Percentiles rank a stretch among this genome's conserved stretches.
phyloP scores from a whole-genome alignment of 2,329 filamentous ascomycete species.

The Paradendryphiella salina region DNA sequence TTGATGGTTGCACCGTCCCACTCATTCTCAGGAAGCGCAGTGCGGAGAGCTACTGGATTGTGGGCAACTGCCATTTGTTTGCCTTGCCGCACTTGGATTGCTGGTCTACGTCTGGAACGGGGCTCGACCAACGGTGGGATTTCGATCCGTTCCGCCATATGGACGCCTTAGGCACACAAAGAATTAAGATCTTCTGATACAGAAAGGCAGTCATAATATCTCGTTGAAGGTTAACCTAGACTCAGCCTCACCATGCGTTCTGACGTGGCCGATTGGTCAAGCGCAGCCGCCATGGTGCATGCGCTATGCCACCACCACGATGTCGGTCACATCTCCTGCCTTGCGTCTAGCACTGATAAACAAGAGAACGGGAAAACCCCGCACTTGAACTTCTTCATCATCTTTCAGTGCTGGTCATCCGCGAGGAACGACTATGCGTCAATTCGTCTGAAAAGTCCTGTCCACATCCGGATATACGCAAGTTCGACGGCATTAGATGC shows the following conservation, averaged over 20 bases:
- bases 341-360: background rate
- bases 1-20: slow-evolving; percentile 13
- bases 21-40: slow-evolving; percentile 9
- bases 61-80: slow-evolving; percentile 15
- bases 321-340: background rate
- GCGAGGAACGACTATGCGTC: background rate
- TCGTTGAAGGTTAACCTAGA: background rate
- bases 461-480: slow-evolving; percentile 16
- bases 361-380: no score
- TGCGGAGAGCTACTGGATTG: slow-evolving; percentile 4
- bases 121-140: slow-evolving; percentile 12
- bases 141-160: slow-evolving; percentile 19
- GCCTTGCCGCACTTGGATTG: slow-evolving; percentile 16
- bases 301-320: background rate
- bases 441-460: slow-evolving; percentile 1
- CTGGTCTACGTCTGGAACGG: slow-evolving; percentile 11
- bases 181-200: slow-evolving; percentile 8
- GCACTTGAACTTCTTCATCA: no score
- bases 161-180: slow-evolving; percentile 11
- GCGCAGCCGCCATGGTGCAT: background rate
- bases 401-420: no score
- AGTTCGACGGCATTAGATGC: slow-evolving; percentile 18
- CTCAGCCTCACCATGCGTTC: background rate
- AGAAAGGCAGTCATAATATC: background rate
- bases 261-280: background rate